Evolutionary conservation across 1,284 basidiomycete species (phyloP), one percentile per base, ranked within the genome.

Genomic region (Cutaneotrichosporon sp.): DNA sequence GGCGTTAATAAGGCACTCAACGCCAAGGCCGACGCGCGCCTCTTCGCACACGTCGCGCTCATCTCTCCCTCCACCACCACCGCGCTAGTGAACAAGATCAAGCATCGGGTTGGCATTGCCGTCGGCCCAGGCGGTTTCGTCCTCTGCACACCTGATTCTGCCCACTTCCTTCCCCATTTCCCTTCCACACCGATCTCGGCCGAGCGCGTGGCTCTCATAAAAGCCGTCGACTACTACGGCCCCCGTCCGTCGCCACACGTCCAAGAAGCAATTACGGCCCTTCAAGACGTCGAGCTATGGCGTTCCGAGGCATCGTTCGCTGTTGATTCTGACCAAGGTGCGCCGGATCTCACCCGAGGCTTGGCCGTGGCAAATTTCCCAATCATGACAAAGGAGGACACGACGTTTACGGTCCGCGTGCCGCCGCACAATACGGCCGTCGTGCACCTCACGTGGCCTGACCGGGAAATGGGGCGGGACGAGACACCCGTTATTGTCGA

Each of bases 191-290:
- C 38, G 1, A 36, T 38, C 14, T 30, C 38, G 0, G 4, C 36
- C 13, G 21, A 38, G 5, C 26, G 51, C 4, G 31, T 16, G 16
- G 8, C 13, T 13, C 30, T 53, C 16, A 56, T 56, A 36, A 22
- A 30, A 13, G 55, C 38, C 14, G 36, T 56, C 5, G 55, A 56
- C 38, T 56, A 56, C 16, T 56, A 56, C 26, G 55, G 55, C 6
- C 55, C 36, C 2, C 21, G 38, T 4, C 55, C 55, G 6, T 32
- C 30, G 16, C 51, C 51, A 2, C 18, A 18, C 18, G 51, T 53
- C 1, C 51, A 53, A n/a, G 31, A 53, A 6, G 8, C 31, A 13
- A 10, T 53, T 13, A 2, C 13, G 14, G 9, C n/a, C 3, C 16
- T 53, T 31, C 4, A 18, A 10, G 31, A 53, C 30, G 30, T 31